Conservation (phyloP, 2,329 filamentous ascomycete species). For the Penicillium sp. region DNA sequence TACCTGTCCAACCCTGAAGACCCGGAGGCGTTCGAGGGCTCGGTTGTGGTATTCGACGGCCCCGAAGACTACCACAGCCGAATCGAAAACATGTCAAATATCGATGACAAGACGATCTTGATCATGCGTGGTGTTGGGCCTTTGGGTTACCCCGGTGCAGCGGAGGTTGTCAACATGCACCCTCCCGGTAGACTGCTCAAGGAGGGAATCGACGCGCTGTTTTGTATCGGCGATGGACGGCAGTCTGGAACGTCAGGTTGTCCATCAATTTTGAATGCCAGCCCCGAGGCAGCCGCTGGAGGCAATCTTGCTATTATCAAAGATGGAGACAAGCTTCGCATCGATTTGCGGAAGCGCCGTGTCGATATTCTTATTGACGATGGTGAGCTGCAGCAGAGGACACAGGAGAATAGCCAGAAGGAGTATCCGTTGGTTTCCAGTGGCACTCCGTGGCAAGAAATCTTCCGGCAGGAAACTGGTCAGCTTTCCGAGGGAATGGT, state of each 20-base stretch:
- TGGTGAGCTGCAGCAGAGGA: slow-evolving; percentile 40
- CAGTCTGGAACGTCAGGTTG: slow-evolving; percentile 55
- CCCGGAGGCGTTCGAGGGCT: slow-evolving; percentile 48
- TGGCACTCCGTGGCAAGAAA: slow-evolving; percentile 49
- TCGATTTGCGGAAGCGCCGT: slow-evolving; percentile 48
- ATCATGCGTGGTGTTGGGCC: slow-evolving; percentile 50
- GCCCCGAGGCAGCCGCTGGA: slow-evolving; percentile 52
- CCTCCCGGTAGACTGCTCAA: slow-evolving; percentile 45
- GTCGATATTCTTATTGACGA: slow-evolving; percentile 45
- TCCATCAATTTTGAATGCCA: slow-evolving; percentile 54
- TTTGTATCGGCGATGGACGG: slow-evolving; percentile 53
- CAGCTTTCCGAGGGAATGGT: slow-evolving; percentile 49
- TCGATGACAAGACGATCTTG: slow-evolving; percentile 42
- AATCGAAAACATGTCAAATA: slow-evolving; percentile 39
- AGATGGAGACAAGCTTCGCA: slow-evolving; percentile 49
- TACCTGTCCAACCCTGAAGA: slow-evolving; percentile 47
- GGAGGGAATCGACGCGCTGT: slow-evolving; percentile 46
- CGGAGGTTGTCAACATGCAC: slow-evolving; percentile 53
- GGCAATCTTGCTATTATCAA: slow-evolving; percentile 51
- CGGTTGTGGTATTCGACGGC: slow-evolving; percentile 49
- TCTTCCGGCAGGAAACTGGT: slow-evolving; percentile 46
- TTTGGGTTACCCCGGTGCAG: slow-evolving; percentile 49
- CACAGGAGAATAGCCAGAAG: not conserved
- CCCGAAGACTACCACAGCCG: slow-evolving; percentile 48
- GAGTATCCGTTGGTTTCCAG: slow-evolving; percentile 6